Conservation (phyloP, 2,329 filamentous ascomycete genomes). For the Fusarium sp. region DNA sequence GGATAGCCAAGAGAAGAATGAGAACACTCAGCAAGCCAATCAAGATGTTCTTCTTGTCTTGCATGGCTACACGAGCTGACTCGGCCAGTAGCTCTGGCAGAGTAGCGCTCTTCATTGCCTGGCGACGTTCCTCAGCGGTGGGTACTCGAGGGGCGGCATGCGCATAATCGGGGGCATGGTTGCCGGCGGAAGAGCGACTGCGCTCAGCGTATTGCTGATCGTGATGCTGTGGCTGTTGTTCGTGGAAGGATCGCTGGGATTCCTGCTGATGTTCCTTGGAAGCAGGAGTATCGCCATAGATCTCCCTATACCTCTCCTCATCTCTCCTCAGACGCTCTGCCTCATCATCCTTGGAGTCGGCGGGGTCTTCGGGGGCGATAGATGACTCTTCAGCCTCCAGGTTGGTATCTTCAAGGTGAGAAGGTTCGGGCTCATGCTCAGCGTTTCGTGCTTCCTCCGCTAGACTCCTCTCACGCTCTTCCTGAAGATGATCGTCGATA, state of each 20-base stretch:
- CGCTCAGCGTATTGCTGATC: constrained; percentile 46
- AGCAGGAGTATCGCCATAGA: constrained; percentile 50
- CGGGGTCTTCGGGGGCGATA: constrained; percentile 7
- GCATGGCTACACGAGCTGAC: constrained; percentile 62
- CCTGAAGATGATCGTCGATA: constrained; percentile 30
- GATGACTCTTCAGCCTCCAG: constrained; percentile 8
- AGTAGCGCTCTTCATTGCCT: constrained; percentile 55
- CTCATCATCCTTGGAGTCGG: not conserved
- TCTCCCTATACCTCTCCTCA: constrained; percentile 63
- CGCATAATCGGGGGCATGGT: constrained; percentile 17
- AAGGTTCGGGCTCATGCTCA: constrained; percentile 20
- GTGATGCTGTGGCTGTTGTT: constrained; percentile 10
- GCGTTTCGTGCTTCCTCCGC: constrained; percentile 15
- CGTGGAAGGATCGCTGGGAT: constrained; percentile 8
- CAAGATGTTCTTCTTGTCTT: constrained; percentile 68
- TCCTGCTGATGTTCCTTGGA: constrained; percentile 8
- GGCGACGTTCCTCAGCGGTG: constrained; percentile 40
- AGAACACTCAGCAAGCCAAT: constrained; percentile 64
- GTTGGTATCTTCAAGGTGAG: constrained; percentile 24
- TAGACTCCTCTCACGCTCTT: constrained; percentile 33
- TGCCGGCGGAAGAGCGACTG: constrained; percentile 30
- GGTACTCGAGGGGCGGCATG: constrained; percentile 17
- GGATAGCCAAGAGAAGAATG: constrained; percentile 61
- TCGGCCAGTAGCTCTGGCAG: constrained; percentile 65
- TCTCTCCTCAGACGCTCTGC: constrained; percentile 55